Percentiles rank a stretch among this genome's conserved stretches.
Conservation (phyloP, 768 basidiomycete genomes). For the Suillus sp. region DNA sequence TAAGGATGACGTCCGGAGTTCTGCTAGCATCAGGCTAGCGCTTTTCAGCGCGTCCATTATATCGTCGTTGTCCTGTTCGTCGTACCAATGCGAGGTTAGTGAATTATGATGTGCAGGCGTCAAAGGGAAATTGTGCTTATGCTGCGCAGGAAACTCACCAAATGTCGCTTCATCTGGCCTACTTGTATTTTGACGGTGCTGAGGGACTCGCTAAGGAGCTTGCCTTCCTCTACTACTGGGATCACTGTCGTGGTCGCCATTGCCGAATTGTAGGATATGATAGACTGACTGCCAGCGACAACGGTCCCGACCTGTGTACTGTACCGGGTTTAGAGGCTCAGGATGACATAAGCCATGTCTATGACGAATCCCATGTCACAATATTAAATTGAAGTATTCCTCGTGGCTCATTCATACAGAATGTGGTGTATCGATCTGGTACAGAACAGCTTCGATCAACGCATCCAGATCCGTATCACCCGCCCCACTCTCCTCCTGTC, state of each 20-base stretch:
- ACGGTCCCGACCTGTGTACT: neutral
- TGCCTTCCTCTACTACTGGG: constrained; percentile 70
- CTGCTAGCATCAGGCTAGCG: constrained; percentile 96
- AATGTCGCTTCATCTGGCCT: constrained; percentile 92
- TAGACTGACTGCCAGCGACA: neutral
- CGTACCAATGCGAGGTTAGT: neutral
- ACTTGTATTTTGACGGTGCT: constrained; percentile 90
- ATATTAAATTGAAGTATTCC: neutral
- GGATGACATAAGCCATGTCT: constrained; percentile 1
- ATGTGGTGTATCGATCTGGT: neutral
- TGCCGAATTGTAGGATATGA: constrained; percentile 1
- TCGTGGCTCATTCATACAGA: neutral
- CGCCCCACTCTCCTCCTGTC: neutral
- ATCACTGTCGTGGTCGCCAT: constrained; percentile 26
- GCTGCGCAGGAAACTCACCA: constrained; percentile 52
- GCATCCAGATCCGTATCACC: constrained; percentile 7
- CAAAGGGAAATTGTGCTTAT: neutral
- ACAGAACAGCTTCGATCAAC: constrained; percentile 7
- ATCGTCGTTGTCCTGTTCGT: constrained; percentile 81
- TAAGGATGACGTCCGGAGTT: constrained; percentile 89
- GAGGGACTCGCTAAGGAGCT: constrained; percentile 81
- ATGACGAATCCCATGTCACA: neutral
- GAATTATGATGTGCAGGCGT: neutral
- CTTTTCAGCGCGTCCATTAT: constrained; percentile 99
- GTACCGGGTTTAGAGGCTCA: neutral